Base-by-base conservation (phyloP, 106 monocot species). In the Allium cepa region DNA sequence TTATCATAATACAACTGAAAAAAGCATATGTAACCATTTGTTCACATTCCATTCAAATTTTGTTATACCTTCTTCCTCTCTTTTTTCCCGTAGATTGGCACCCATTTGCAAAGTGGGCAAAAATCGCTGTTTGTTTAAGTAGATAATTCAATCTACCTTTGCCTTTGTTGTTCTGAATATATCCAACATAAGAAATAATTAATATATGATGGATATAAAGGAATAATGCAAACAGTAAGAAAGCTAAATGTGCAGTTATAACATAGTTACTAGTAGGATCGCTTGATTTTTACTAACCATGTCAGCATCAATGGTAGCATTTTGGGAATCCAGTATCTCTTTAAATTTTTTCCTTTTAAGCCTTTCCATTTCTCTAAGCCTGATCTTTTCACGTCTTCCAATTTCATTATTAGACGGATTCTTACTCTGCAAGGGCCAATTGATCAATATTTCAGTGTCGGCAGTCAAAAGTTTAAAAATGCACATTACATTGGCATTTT, bases 71-170 rank as follows among this genome's bases (percentile, higher is more conserved):
- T 79, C 87, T 87, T 69, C 74, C 70, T 48, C 79, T 87, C 68
- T 84, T 84, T 56, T 87, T 79, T 10, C 50, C 48, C 50, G 74
- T 78, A 62, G 91, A 68, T 73, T 91, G 87, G 59, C 49, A 75
- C 46, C 87, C 87, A 71, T 91, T 87, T 0, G 91, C 91, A 78
- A 91, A 91, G 73, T 91, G 91, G 59, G 91, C 68, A 81, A 91
- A 91, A 75, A 91, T 81, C 67, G 86, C 91, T 63, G 91, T 87
- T 62, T 91, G 91, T 62, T 91, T 86, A 13, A 91, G 74, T 16
- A 91, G 77, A 75, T 91, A 91, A 48, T 87, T 81, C 78, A 91
- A 66, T 53, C 84, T 76, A 0, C 87, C 91, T 69, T 87, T 91
- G 45, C 91, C 87, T 65, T 84, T 91, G 53, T 84, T 87, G 63